Conservation (phyloP, 257 asterid species). For the Craterostigma plantagineum region DNA sequence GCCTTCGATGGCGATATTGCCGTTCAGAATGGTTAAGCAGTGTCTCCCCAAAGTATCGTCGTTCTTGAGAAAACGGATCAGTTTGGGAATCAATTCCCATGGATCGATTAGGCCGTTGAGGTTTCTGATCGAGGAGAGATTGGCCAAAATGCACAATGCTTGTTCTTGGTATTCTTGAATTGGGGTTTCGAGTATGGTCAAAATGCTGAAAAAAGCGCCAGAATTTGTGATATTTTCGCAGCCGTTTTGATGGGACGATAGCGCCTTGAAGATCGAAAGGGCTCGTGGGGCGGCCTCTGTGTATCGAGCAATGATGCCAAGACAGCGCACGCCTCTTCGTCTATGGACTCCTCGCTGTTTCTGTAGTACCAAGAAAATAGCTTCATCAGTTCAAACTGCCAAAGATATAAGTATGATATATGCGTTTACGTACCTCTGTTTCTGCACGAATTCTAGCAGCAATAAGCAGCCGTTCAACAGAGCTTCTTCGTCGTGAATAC, state of each 20-base stretch:
- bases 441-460: slow-evolving; percentile 35
- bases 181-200: slow-evolving; percentile 34
- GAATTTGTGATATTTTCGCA: not conserved
- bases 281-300: slow-evolving; percentile 45
- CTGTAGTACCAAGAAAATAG: slow-evolving; percentile 16
- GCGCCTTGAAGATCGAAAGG: slow-evolving; percentile 23
- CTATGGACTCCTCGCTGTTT: slow-evolving; percentile 20
- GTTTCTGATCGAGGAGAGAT: slow-evolving; percentile 27
- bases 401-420: slow-evolving; percentile 1
- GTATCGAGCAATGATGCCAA: slow-evolving; percentile 57
- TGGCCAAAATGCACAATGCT: slow-evolving; percentile 30
- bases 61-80: slow-evolving; percentile 26
- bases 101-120: slow-evolving; percentile 16
- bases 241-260: not conserved
- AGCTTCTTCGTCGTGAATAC: slow-evolving; percentile 35
- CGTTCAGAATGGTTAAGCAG: slow-evolving; percentile 36
- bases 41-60: slow-evolving; percentile 17
- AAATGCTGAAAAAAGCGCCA: slow-evolving; percentile 16
- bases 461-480: slow-evolving; percentile 49
- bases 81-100: slow-evolving; percentile 29
- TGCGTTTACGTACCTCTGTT: slow-evolving; percentile 33
- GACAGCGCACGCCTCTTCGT: slow-evolving; percentile 31
- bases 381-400: not conserved
- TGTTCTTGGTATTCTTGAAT: slow-evolving; percentile 32
- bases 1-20: slow-evolving; percentile 20